Percentiles rank a stretch among this genome's conserved stretches.
phyloP scores from a whole-genome alignment of 1,284 basidiomycete species.

The Cryptococcus sp. region DNA sequence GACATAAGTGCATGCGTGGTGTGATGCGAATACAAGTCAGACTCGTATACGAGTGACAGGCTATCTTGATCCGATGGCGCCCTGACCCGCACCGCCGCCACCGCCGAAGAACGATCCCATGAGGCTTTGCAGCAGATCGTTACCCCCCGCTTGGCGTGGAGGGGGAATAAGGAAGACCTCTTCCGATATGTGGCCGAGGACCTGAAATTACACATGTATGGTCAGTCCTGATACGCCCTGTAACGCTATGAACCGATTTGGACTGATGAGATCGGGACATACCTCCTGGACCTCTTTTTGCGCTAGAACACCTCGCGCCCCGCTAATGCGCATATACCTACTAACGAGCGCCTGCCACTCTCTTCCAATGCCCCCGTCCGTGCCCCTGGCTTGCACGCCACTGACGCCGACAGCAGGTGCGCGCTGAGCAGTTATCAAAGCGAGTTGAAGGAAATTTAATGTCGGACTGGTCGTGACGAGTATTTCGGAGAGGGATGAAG shows the following conservation, averaged over 20 bases:
- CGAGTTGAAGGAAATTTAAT: constrained; percentile 85
- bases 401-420: constrained; percentile 61
- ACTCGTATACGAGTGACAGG: no score
- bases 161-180: constrained; percentile 77
- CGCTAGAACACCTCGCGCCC: constrained; percentile 64
- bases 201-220: constrained; percentile 35
- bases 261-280: constrained; percentile 36
- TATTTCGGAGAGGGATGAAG: constrained; percentile 62
- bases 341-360: constrained; percentile 80
- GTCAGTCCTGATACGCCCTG: no score
- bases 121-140: constrained; percentile 80
- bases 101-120: constrained; percentile 78
- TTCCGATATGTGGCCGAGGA: constrained; percentile 63
- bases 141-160: constrained; percentile 63
- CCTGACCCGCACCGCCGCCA: constrained; percentile 46
- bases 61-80: neutral
- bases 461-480: constrained; percentile 69
- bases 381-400: constrained; percentile 61
- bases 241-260: no score
- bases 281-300: constrained; percentile 74
- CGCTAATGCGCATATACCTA: constrained; percentile 63
- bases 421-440: constrained; percentile 77
- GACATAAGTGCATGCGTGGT: neutral
- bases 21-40: no score
- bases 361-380: constrained; percentile 56